Percentiles rank a stretch among this genome's conserved stretches.
Conservation (phyloP, 2,329 filamentous ascomycete genomes). For the Ophiostoma sp. region DNA sequence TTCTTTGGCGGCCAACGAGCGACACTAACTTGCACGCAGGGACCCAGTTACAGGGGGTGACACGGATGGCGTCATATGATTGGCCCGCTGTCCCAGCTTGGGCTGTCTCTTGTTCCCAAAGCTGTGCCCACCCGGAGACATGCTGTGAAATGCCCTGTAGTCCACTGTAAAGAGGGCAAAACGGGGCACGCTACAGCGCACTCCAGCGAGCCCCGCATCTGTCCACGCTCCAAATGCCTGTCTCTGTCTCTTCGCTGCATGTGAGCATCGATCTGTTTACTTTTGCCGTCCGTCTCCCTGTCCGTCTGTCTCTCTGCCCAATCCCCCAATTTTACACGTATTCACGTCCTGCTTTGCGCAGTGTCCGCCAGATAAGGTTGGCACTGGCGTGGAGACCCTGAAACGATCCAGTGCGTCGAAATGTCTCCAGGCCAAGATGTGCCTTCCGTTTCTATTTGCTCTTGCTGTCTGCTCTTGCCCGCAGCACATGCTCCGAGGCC, state of each 20-base stretch:
- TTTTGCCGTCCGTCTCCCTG: background rate
- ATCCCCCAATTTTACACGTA: background rate
- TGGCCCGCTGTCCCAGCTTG: background rate
- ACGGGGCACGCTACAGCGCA: background rate
- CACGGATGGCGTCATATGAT: background rate
- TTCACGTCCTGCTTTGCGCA: background rate
- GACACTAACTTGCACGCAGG: background rate
- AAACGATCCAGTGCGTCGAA: background rate
- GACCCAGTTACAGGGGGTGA: background rate
- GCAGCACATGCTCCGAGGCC: background rate
- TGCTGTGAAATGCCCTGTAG: background rate
- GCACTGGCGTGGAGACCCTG: slow-evolving; percentile 13
- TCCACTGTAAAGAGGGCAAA: background rate
- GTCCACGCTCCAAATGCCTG: background rate
- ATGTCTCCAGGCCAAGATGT: background rate
- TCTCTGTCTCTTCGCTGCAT: background rate
- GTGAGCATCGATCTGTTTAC: background rate
- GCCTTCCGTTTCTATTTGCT: background rate
- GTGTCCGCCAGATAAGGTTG: slow-evolving; percentile 2
- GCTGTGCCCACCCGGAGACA: background rate
- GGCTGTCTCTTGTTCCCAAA: background rate
- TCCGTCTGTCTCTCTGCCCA: background rate
- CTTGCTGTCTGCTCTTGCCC: background rate
- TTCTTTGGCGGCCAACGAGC: background rate
- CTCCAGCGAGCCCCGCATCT: background rate